Evolutionary conservation across 2,329 filamentous ascomycete genomes (phyloP), one percentile per base, ranked within the genome.

Genomic region (Monosporascus sp.): DNA sequence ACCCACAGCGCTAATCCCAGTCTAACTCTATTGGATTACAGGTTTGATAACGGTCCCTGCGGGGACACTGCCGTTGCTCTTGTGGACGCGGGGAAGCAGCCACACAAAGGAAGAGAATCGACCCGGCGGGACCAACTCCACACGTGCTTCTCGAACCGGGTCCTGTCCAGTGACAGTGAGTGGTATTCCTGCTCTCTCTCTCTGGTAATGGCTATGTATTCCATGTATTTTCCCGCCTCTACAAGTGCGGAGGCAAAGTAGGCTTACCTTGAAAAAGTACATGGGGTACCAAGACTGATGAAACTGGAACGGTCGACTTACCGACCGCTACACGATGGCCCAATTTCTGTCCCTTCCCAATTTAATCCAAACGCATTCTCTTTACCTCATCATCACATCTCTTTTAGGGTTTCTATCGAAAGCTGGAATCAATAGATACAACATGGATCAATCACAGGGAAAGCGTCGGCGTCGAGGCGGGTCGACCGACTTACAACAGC

Each of bases 381-480:
- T 20, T 20, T 43, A 43, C 20, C 40, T 22, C 40, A 43, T 43
- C 40, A 43, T 43, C 19, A 11, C 19, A 40, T 43, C 40, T 20
- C 40, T 20, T 31, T 31, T 31, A 31, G 27, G 27, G 6, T 31
- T 14, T 5, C 27, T 31, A 31, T 31, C 27, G 27, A 31, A 31
- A 31, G 27, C 27, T 31, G 11, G 27, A 31, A 31, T 31, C 27
- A 14, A 31, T 31, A 66, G 41, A 65, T 61, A 47, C 60, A 43
- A 65, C 37, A 60, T 63, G 60, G 63, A 66, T 54, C 62, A 62
- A 57, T 59, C 60, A 49, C 65, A 65, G 54, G 52, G 59, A 49
- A 63, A 63, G 50, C 65, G 65, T 48, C 63, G 62, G 55, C 63
- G 65, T 54, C 65, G 65, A 58, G 63, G 65, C 55, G 63, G 63